phyloP scores from a whole-genome alignment of 306 rosid species.

The Leucaena leucocephala region DNA sequence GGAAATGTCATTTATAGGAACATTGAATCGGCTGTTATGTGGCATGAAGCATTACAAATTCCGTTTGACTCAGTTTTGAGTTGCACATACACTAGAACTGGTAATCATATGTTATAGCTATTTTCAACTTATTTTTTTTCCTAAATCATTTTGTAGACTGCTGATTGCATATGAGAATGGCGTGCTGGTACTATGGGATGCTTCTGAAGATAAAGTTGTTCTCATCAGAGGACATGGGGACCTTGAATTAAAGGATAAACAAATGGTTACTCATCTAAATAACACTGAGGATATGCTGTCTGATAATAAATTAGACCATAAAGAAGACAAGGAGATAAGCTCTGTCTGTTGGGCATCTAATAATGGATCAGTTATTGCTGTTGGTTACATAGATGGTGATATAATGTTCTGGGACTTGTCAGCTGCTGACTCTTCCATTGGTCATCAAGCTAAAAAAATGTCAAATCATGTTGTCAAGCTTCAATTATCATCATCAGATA shows the following conservation, averaged over 20 bases:
- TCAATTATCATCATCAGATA: conserved; percentile 65
- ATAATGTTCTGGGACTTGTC: conserved; percentile 84
- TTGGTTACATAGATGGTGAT: conserved; percentile 93
- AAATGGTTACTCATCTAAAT: conserved; percentile 42
- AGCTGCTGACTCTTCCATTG: conserved; percentile 46
- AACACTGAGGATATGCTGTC: conserved; percentile 42
- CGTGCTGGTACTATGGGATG: conserved; percentile 84
- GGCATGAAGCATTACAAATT: neutral
- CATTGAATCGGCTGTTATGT: neutral
- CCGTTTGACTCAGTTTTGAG: neutral
- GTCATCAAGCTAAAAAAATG: conserved; percentile 46
- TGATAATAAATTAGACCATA: conserved; percentile 48
- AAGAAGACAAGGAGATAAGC: conserved; percentile 77
- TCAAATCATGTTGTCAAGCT: conserved; percentile 68
- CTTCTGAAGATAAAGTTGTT: conserved; percentile 71
- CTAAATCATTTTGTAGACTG: conserved; percentile 60
- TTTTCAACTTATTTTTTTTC: conserved; percentile 24
- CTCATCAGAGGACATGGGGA: conserved; percentile 70
- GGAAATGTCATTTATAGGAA: conserved; percentile 16
- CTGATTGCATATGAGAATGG: conserved; percentile 86
- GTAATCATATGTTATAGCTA: conserved; percentile 1
- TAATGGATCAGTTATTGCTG: conserved; percentile 72
- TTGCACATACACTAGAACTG: conserved; percentile 11
- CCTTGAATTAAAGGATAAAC: conserved; percentile 52
- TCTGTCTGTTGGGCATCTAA: conserved; percentile 83